A percentile compares a stretch with the other conserved stretches of the same genome.
phyloP scores from a whole-genome alignment of 1,284 basidiomycete genomes.

The Pseudozyma tsukubaensis region DNA sequence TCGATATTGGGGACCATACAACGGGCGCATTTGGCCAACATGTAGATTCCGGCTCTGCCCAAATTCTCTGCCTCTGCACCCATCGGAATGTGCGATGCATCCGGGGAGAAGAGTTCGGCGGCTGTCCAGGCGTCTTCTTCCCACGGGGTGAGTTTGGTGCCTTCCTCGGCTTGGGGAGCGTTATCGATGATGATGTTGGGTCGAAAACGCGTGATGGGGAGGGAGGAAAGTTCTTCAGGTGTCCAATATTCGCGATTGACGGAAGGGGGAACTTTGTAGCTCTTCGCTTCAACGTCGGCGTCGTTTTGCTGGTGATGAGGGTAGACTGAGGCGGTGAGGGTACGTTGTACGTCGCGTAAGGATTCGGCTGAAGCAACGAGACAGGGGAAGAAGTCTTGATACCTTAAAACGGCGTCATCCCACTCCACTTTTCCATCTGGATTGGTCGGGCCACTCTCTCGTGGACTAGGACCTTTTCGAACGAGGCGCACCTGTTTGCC shows the following conservation, averaged over 20 bases:
- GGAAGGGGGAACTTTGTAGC: conserved; percentile 43
- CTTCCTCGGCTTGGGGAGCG: conserved; percentile 6
- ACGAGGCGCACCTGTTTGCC: conserved; percentile 57
- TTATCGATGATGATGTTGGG: conserved; percentile 61
- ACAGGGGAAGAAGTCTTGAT: conserved; percentile 61
- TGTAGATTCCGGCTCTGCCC: conserved; percentile 53
- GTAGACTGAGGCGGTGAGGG: conserved; percentile 55
- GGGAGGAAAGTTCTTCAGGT: conserved; percentile 44
- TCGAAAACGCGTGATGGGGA: conserved; percentile 57
- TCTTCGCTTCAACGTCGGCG: conserved; percentile 4
- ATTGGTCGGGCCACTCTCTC: conserved; percentile 36
- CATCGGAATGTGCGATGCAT: conserved; percentile 12
- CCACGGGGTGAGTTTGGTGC: conserved; percentile 43
- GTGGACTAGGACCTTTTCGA: conserved; percentile 52
- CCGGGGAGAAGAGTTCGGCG: conserved; percentile 50
- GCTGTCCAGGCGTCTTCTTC: conserved; percentile 62
- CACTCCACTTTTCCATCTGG: conserved; percentile 44
- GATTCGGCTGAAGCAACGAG: conserved; percentile 51
- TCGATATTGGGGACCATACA: conserved; percentile 62
- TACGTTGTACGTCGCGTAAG: conserved; percentile 53
- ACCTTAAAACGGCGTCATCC: conserved; percentile 36
- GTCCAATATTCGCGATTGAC: conserved; percentile 60
- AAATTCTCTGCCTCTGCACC: conserved; percentile 46
- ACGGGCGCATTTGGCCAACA: conserved; percentile 54
- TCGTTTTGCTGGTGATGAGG: conserved; percentile 13